Evolutionary conservation across 78 protist species (phyloP), one percentile per base, ranked within the genome.

Genomic region (Speleostelium caveatum): DNA sequence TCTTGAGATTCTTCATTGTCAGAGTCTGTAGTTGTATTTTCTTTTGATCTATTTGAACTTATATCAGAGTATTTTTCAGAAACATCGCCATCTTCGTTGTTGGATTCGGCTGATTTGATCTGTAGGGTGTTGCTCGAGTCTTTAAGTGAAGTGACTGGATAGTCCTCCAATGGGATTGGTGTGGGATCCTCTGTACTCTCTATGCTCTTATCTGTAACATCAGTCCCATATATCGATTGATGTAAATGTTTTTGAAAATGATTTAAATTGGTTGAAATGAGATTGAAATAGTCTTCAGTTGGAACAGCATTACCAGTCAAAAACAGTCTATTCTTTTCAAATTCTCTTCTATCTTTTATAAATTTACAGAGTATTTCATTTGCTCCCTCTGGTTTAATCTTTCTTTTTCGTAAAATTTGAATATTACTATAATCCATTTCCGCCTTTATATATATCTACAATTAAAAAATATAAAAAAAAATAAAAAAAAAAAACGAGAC

Each of bases 41-140:
- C 2, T 39, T 68, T 45, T 69, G 53, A 14, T 4, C 17, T 24
- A 1, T 35, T 39, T 2, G 73, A 36, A 35, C 24, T 49, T 35
- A 49, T 53, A 39, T 83, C 91, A 41, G 91, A 83, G 68, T 69
- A 36, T 60, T 75, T 53, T 58, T 83, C 91, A 16, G 80, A 69
- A 14, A 83, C 66, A 58, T 83, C 91, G 30, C 91, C 91, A 69
- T 83, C 91, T 1, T 83, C 91, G 69, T 75, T 61, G 26, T 69
- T 53, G 60, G 45, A 45, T 4, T 69, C 79, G n/a, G n/a, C 56
- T 55, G 42, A 41, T 21, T 55, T 2, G 79, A 73, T 56, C 28
- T 16, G 6, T 73, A 24, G n/a, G 10, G 6, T 45, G 53, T 45
- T 45, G 10, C 6, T 45, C 10, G 53, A 45, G 53, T 45, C 53